Conservation (phyloP, 352 stramenopile genomes). For the Pilasporangium apinafurcum region DNA sequence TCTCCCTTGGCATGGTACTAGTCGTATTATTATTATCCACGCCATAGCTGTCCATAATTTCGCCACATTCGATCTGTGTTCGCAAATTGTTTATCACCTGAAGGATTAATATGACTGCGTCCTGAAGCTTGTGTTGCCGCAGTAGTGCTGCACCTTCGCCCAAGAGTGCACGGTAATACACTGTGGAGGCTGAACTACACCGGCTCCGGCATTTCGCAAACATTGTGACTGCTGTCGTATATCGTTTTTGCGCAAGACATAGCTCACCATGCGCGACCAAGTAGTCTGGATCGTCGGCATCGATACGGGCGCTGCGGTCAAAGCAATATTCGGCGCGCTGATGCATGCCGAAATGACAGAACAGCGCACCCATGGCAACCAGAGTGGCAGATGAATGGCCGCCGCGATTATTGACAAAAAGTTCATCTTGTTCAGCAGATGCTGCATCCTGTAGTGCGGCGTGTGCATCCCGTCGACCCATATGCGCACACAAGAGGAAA, state of each 20-base stretch:
- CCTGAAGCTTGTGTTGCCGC: conserved; percentile 32
- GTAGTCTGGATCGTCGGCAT: conserved; percentile 29
- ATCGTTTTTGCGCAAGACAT: conserved; percentile 35
- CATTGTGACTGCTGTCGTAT: conserved; percentile 16
- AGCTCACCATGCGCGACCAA: conserved; percentile 42
- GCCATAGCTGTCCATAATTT: background rate
- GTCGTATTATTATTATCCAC: background rate
- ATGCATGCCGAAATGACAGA: conserved; percentile 44
- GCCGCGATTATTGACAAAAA: conserved; percentile 31
- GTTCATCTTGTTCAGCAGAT: conserved; percentile 26
- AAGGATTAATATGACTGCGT: conserved; percentile 25
- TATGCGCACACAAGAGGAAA: conserved; percentile 35
- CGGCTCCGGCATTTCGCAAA: conserved; percentile 28
- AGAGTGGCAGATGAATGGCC: conserved; percentile 16
- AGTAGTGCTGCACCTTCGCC: conserved; percentile 32
- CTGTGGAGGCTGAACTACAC: conserved; percentile 13
- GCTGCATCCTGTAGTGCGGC: conserved; percentile 10
- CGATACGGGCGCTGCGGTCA: conserved; percentile 20
- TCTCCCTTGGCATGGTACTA: background rate
- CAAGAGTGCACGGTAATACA: conserved; percentile 38
- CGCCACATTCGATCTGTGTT: conserved; percentile 9
- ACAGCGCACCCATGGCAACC: conserved; percentile 45
- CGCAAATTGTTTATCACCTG: conserved; percentile 32
- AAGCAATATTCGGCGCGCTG: conserved; percentile 42
- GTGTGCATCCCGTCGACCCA: conserved; percentile 33